Evolutionary conservation across 495 filamentous ascomycete species (phyloP).

Genomic region (Hypomontagnella monticulosa): DNA sequence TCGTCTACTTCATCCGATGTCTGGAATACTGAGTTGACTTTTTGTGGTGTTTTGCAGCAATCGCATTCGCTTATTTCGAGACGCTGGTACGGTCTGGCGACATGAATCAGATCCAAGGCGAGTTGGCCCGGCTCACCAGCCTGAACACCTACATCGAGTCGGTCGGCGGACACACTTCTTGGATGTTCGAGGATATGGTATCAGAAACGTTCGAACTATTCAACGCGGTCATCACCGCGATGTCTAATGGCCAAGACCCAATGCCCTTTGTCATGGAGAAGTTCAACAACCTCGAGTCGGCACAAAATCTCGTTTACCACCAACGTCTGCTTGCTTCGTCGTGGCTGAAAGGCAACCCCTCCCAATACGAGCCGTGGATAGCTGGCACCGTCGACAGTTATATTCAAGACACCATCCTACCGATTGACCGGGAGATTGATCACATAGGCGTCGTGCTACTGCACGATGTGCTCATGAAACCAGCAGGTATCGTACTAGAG

Average conservation of each 20-base stretch:
- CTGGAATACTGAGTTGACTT: conserved; percentile 26
- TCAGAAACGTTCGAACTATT: conserved; percentile 77
- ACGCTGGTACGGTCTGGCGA: conserved; percentile 74
- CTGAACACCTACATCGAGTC: conserved; percentile 73
- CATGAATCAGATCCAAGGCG: conserved; percentile 68
- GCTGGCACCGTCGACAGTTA: conserved; percentile 71
- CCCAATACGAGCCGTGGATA: conserved; percentile 76
- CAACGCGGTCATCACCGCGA: conserved; percentile 63
- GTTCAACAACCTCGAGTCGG: conserved; percentile 76
- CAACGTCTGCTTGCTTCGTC: conserved; percentile 82
- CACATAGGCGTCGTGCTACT: conserved; percentile 82
- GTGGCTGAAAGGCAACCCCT: conserved; percentile 80
- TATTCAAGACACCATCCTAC: conserved; percentile 74
- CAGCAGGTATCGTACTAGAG: conserved; percentile 81
- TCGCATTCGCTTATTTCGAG: conserved; percentile 94
- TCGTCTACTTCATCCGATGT: background rate
- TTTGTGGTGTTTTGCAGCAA: conserved; percentile 62
- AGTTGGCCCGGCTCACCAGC: conserved; percentile 74
- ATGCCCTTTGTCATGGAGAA: conserved; percentile 68
- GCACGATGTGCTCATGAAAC: conserved; percentile 81
- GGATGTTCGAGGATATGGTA: conserved; percentile 84
- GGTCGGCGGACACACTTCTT: conserved; percentile 69
- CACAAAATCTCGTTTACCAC: conserved; percentile 76
- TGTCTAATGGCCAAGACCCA: conserved; percentile 64
- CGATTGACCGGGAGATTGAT: conserved; percentile 84